Conservation (phyloP, 768 basidiomycete genomes). For the Mycena olivaceomarginata region DNA sequence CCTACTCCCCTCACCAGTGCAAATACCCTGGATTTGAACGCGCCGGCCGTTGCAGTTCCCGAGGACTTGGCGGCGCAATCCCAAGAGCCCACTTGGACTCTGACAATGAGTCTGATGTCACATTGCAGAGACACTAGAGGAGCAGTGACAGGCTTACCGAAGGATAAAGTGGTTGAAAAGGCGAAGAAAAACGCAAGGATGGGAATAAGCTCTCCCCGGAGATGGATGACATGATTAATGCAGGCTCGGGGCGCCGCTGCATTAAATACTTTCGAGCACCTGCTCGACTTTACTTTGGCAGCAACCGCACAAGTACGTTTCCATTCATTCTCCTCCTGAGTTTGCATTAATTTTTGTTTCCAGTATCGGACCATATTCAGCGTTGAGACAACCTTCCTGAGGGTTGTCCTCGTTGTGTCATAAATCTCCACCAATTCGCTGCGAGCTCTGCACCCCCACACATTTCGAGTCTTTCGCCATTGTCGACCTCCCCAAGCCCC, state of each 20-base stretch:
- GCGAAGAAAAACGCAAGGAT: conserved; percentile 17
- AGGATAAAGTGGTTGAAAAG: conserved; percentile 16
- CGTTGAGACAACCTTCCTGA: background rate
- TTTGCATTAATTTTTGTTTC: background rate
- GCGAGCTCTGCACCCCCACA: background rate
- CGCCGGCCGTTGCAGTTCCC: too few species aligned
- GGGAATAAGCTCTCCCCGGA: conserved; percentile 39
- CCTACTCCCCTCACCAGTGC: background rate
- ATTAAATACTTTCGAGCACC: conserved; percentile 45
- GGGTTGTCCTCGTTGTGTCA: background rate
- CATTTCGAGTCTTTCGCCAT: background rate
- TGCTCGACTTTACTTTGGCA: conserved; percentile 44
- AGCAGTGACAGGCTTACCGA: background rate
- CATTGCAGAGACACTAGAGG: background rate
- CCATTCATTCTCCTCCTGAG: too few species aligned
- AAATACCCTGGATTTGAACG: too few species aligned
- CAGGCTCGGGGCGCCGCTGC: conserved; percentile 24
- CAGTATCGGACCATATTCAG: background rate
- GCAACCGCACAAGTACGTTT: conserved; percentile 42
- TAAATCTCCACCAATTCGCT: background rate
- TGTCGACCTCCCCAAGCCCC: background rate
- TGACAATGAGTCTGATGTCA: background rate
- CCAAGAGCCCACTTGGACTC: background rate
- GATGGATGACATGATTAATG: conserved; percentile 54
- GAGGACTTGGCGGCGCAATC: too few species aligned